Evolutionary conservation across 345 rosid genomes (phyloP).

Genomic region (Conringia planisiliqua): DNA sequence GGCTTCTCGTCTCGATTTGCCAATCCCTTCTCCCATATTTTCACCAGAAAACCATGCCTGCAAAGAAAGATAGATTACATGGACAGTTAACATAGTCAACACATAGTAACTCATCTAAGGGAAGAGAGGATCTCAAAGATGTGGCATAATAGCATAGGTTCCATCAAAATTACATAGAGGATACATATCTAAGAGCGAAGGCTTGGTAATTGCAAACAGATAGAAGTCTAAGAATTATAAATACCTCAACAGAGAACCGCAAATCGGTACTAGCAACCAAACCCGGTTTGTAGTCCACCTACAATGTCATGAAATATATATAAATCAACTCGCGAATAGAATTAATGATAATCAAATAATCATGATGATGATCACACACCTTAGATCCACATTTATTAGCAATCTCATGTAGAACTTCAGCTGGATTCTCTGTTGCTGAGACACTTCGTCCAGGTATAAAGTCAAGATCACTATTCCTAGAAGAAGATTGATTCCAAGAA

Average conservation of each 20-base stretch:
- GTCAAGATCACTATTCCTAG: slow-evolving; percentile 64
- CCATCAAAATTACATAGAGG: not conserved
- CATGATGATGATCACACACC: slow-evolving; percentile 40
- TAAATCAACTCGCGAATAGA: not conserved
- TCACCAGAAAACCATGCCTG: slow-evolving; percentile 88
- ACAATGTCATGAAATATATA: slow-evolving; percentile 28
- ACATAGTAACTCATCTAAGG: not conserved
- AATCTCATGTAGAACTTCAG: slow-evolving; percentile 62
- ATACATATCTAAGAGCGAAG: not conserved
- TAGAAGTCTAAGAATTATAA: slow-evolving; percentile 10
- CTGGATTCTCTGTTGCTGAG: slow-evolving; percentile 56
- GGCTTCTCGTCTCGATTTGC: slow-evolving; percentile 87
- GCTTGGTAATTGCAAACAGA: not conserved
- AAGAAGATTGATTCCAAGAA: slow-evolving; percentile 51
- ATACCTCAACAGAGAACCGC: slow-evolving; percentile 86
- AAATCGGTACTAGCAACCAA: slow-evolving; percentile 66
- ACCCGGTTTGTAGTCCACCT: slow-evolving; percentile 77
- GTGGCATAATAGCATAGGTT: not conserved
- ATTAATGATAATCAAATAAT: not conserved
- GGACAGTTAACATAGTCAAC: not conserved
- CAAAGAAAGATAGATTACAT: slow-evolving; percentile 17
- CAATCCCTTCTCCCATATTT: slow-evolving; percentile 77
- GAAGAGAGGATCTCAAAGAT: slow-evolving; percentile 6
- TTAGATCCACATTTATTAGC: slow-evolving; percentile 83
- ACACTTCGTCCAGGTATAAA: slow-evolving; percentile 57